Evolutionary conservation across 345 rosid species (phyloP).

Genomic region (Linum trigynum): DNA sequence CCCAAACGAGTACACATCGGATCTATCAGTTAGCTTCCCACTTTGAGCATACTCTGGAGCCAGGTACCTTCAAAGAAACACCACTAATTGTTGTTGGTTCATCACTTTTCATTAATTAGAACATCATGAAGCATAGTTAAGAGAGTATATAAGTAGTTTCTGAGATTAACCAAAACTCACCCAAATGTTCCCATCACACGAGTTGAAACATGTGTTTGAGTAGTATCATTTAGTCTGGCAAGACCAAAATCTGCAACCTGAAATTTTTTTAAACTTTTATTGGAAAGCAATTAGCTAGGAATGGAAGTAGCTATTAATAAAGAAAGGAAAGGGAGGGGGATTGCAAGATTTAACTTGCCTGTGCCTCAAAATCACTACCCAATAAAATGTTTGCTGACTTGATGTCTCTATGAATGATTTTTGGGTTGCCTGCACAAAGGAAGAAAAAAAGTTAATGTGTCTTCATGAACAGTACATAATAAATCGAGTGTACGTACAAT

Average conservation of each 20-base stretch:
- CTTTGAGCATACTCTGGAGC: slow-evolving; percentile 98
- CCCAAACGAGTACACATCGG: slow-evolving; percentile 93
- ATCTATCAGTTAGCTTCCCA: slow-evolving; percentile 88
- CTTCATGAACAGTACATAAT: neutral
- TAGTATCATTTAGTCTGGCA: slow-evolving; percentile 70
- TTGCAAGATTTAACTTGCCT: slow-evolving; percentile 32
- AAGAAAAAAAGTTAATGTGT: neutral
- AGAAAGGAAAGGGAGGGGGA: neutral
- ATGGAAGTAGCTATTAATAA: neutral
- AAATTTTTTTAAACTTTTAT: neutral
- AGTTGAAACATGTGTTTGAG: slow-evolving; percentile 91
- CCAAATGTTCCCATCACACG: slow-evolving; percentile 99
- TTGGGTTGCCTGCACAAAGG: slow-evolving; percentile 63
- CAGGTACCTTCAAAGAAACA: slow-evolving; percentile 49
- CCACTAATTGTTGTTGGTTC: neutral
- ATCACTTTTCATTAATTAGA: neutral
- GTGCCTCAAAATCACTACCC: slow-evolving; percentile 73
- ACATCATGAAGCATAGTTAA: too few relatives aligned
- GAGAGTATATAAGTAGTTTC: too few relatives aligned
- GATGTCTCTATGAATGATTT: slow-evolving; percentile 87
- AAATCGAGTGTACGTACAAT: slow-evolving; percentile 46
- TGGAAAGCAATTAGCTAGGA: slow-evolving; percentile 1
- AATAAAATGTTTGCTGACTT: slow-evolving; percentile 85
- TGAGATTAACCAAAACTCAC: slow-evolving; percentile 35
- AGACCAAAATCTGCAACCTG: slow-evolving; percentile 99